phyloP scores from a whole-genome alignment of 2,329 filamentous ascomycete species.

The Sarocladium kiliense region DNA sequence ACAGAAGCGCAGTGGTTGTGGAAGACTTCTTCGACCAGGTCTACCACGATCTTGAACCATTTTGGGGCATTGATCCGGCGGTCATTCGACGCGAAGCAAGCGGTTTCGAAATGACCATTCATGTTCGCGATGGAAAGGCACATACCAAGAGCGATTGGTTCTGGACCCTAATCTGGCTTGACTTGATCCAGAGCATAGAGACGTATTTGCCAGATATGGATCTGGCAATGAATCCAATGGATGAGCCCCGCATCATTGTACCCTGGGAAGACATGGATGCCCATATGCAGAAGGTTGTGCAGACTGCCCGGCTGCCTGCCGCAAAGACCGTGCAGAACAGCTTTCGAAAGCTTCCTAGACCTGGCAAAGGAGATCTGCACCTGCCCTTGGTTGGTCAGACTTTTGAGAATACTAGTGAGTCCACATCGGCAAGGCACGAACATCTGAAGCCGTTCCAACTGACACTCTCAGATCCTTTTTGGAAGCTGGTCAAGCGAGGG shows the following conservation, averaged over 20 bases:
- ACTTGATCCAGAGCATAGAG: constrained; percentile 48
- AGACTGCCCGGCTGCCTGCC: constrained; percentile 37
- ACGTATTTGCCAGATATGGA: constrained; percentile 61
- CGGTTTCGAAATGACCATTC: constrained; percentile 58
- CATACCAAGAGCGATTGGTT: constrained; percentile 49
- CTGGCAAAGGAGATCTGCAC: constrained; percentile 28
- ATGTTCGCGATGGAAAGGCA: constrained; percentile 47
- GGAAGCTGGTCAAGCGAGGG: constrained; percentile 52
- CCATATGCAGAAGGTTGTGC: constrained; percentile 47
- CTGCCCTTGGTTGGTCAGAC: constrained; percentile 32
- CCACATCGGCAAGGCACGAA: not conserved
- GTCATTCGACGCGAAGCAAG: constrained; percentile 45
- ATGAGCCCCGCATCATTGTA: constrained; percentile 60
- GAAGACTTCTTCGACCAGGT: constrained; percentile 63
- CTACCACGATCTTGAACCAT: constrained; percentile 54
- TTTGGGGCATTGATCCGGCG: constrained; percentile 47
- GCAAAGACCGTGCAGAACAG: constrained; percentile 37
- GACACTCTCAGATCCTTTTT: constrained; percentile 41
- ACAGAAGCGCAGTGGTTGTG: constrained; percentile 48
- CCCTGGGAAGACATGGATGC: constrained; percentile 57
- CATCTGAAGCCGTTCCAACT: not conserved
- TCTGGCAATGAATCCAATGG: constrained; percentile 61
- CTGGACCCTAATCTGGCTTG: constrained; percentile 52
- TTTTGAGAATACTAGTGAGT: constrained; percentile 48
- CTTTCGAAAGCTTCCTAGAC: constrained; percentile 37